Evolutionary conservation across 148 eudicot genomes (phyloP), one percentile per base, ranked within the genome.

Genomic region (Silene conica): DNA sequence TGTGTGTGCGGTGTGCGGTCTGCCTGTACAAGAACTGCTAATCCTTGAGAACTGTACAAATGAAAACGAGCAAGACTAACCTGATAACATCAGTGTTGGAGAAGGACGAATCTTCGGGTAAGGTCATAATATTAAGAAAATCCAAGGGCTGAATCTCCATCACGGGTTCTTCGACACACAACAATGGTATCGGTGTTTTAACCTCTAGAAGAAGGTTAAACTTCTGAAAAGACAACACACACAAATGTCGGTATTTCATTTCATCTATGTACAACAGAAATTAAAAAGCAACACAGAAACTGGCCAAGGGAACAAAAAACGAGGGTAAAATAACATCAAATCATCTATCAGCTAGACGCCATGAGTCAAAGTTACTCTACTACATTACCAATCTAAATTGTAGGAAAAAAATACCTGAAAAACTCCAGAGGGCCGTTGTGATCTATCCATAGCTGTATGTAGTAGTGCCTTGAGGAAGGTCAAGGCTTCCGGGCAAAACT

Each of bases 401-500:
- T n/a, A 55, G 1, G 14, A 23, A 76, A 20, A 76, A 20, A 19
- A 71, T 22, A 95, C 99, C 93, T 90, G 86, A 81, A 85, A 84
- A 46, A 80, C 79, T 78, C 41, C 77, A 28, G 59, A 74, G 31
- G 74, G 50, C 62, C 74, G 72, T 31, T 77, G 71, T 46, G 89
- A 84, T 75, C 81, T 80, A 66, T 84, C 74, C 23, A 88, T 56
- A 67, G 96, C 90, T 61, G 97, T 77, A 70, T 81, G 73, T 21
- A 92, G 87, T 82, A 95, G 70, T 54, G 89, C 78, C 70, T 85
- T 85, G 25, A 95, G 77, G 77, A 92, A 95, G 10, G 79, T 76
- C 38, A 92, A 71, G 48, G 94, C 94, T 85, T 95, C 99, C 7
- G 99, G 92, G 67, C 92, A 95, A 59, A 87, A 95, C 83, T 90